Evolutionary conservation across 2,329 filamentous ascomycete genomes (phyloP), one percentile per base, ranked within the genome.

Genomic region (Leptosphaerulina australis): DNA sequence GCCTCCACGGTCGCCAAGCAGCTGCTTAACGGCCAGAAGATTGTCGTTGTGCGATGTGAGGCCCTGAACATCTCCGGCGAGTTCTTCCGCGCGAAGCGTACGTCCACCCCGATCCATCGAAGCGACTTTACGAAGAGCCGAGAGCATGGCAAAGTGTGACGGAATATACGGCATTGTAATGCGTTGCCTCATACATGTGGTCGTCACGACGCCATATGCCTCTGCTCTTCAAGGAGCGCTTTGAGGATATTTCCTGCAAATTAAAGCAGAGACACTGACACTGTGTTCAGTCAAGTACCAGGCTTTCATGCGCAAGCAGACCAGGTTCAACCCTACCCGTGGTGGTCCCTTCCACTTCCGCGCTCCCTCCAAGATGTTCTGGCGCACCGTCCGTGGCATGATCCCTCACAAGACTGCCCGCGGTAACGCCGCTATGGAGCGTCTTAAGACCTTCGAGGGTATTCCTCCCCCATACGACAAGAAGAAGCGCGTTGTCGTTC

Each of bases 271-370:
- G 41, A 41, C n/a, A n/a, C 48, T 51, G 48, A 51, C 48, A 46
- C 46, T 15, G n/a, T 57, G 50, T 79, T 83, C 77, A 99, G 94
- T 99, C 82, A 99, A 99, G 91, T 99, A 99, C 88, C 90, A 94
- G 79, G 91, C 94, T 81, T 97, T 97, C 86, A 88, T 99, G 76
- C 91, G 94, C 86, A 99, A 99, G 89, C 94, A 95, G 83, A 99
- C 94, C 79, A 91, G 94, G 81, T 99, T 88, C 90, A 99, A 99
- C 88, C 92, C 94, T 77, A 97, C 91, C 73, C 92, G 93, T 77
- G 94, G 93, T 88, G 93, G 93, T 84, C 94, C 94, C 80, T 99
- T 97, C 91, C 94, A 99, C 83, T 97, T 97, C 91, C 94, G 94
- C 78, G 91, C 93, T 72, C 94, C 94, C 63, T 96, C 92, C 74